Percentiles rank a stretch among this genome's conserved stretches.
Conservation (phyloP, 306 rosid genomes). For the Vachellia pachyceras region DNA sequence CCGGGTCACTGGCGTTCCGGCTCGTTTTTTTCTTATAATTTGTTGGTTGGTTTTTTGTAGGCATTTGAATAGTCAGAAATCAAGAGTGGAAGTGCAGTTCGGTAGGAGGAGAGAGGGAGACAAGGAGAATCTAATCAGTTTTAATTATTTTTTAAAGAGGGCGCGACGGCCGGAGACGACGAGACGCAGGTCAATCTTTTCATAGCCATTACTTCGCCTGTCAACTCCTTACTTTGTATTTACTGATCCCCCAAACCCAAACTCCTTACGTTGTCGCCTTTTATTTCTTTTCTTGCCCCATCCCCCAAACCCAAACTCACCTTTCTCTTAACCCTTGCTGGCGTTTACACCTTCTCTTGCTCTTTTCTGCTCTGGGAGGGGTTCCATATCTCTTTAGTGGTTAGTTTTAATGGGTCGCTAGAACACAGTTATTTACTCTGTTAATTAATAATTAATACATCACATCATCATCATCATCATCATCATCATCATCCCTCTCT, state of each 20-base stretch:
- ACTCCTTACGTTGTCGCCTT: no score
- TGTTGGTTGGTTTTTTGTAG: slow-evolving; percentile 40
- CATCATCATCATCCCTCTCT: not conserved
- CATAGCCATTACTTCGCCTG: slow-evolving; percentile 43
- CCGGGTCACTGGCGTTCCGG: slow-evolving; percentile 7
- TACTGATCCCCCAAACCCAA: slow-evolving; percentile 47
- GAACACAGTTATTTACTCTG: slow-evolving; percentile 18
- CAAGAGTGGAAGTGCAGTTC: slow-evolving; percentile 47
- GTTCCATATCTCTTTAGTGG: no score
- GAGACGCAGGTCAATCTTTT: slow-evolving; percentile 67
- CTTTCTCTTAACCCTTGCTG: slow-evolving; percentile 17
- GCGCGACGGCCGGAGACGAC: slow-evolving; percentile 38
- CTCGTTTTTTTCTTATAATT: not conserved
- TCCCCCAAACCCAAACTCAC: slow-evolving; percentile 51
- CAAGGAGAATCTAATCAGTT: slow-evolving; percentile 44
- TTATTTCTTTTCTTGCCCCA: slow-evolving; percentile 4
- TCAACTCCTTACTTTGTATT: slow-evolving; percentile 51
- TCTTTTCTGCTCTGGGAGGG: slow-evolving; percentile 15
- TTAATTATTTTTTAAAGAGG: not conserved
- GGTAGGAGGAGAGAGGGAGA: slow-evolving; percentile 33
- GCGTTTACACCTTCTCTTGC: slow-evolving; percentile 9
- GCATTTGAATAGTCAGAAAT: slow-evolving; percentile 49
- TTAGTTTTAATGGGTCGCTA: slow-evolving; percentile 12
- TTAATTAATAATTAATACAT: slow-evolving; percentile 22
- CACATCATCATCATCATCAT: no score